These are phyloP conservation scores for Hirsutella rhossiliensis DNA, from an alignment of 2,329 filamentous ascomycete genomes.

Conservation along the genomic window DNA sequence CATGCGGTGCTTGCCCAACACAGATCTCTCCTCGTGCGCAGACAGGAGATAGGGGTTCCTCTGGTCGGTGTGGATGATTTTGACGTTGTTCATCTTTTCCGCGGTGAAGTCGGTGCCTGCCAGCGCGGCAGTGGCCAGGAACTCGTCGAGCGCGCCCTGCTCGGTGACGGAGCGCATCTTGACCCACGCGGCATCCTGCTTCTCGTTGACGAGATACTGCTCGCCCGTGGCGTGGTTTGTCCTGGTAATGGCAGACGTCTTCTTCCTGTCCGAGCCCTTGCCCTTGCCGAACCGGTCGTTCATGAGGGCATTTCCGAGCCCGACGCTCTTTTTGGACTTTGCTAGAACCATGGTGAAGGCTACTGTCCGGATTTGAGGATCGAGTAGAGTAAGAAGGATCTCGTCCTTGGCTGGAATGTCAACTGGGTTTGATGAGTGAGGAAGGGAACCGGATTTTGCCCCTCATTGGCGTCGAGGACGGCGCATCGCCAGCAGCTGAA, in stretches of 20 bases:
- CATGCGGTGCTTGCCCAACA: conserved; percentile 69
- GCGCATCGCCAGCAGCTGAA: conserved; percentile 15
- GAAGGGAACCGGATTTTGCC: neutral
- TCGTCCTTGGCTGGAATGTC: neutral
- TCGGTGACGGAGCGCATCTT: conserved; percentile 99
- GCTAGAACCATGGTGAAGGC: conserved; percentile 43
- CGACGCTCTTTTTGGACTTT: conserved; percentile 91
- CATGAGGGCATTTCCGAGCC: conserved; percentile 95
- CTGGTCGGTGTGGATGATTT: conserved; percentile 95
- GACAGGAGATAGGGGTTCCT: conserved; percentile 90
- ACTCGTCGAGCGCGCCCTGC: conserved; percentile 93
- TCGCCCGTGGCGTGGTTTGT: conserved; percentile 73
- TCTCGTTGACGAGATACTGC: conserved; percentile 83
- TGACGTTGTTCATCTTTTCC: conserved; percentile 97
- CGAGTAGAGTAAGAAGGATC: neutral
- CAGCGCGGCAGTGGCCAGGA: conserved; percentile 86
- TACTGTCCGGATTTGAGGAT: neutral
- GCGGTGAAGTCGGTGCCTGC: conserved; percentile 98
- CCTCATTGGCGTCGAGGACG: neutral
- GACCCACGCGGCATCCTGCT: conserved; percentile 88
- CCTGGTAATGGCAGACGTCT: conserved; percentile 45
- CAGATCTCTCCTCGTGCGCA: conserved; percentile 66
- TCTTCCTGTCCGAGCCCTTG: conserved; percentile 74
- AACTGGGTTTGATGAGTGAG: neutral
- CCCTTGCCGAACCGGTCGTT: conserved; percentile 96